These are phyloP conservation scores for Nigrospora oryzae DNA, from an alignment of 2,329 filamentous ascomycete genomes.

Conservation along the genomic window DNA sequence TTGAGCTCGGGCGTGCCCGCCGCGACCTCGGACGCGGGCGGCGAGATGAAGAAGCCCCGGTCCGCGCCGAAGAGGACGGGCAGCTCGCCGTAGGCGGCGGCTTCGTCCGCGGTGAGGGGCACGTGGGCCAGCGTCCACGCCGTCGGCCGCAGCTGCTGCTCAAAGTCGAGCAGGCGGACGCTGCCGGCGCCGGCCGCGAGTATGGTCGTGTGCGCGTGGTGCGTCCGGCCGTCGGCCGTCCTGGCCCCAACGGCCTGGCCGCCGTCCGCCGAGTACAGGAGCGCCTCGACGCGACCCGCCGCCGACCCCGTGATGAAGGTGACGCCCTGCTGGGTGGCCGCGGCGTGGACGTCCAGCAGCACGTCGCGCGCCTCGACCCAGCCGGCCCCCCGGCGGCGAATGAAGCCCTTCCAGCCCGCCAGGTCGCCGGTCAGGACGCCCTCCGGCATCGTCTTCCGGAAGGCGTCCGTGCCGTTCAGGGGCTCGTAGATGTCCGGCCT, in stretches of 20 bases:
- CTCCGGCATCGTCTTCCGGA: conserved; percentile 39
- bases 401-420: conserved; percentile 40
- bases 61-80: conserved; percentile 38
- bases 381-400: conserved; percentile 33
- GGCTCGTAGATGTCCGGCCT: conserved; percentile 11
- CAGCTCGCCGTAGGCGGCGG: conserved; percentile 29
- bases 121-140: conserved; percentile 44
- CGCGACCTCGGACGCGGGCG: conserved; percentile 26
- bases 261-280: conserved; percentile 8
- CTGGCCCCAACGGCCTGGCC: conserved; percentile 29
- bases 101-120: conserved; percentile 34
- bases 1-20: conserved; percentile 35
- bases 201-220: conserved; percentile 32
- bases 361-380: conserved; percentile 46
- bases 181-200: conserved; percentile 37
- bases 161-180: conserved; percentile 34
- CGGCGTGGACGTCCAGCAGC: conserved; percentile 32
- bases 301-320: conserved; percentile 30
- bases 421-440: conserved; percentile 41
- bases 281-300: not conserved
- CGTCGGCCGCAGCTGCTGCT: conserved; percentile 40
- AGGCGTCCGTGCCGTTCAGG: conserved; percentile 33
- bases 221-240: conserved; percentile 27
- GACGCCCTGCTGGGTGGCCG: conserved; percentile 36
- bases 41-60: conserved; percentile 37